A percentile compares a stretch with the other conserved stretches of the same genome.
Evolutionary conservation across 257 asterid genomes (phyloP).

Genomic region (Vinca minor): DNA sequence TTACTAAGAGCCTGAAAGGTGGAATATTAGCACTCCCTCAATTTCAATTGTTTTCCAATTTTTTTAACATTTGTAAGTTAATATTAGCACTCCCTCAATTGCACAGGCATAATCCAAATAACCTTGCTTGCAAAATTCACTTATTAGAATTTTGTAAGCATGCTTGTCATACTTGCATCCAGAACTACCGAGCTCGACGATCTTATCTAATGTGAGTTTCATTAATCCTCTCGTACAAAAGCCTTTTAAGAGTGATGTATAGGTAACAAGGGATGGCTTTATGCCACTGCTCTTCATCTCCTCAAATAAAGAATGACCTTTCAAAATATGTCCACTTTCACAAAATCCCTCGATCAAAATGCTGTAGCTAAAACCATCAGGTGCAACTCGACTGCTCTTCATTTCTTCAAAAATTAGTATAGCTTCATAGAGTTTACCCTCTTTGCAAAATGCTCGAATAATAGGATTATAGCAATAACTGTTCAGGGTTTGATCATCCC

Average conservation of each 20-base stretch:
- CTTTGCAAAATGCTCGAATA: slow-evolving; percentile 37
- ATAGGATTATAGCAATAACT: slow-evolving; percentile 49
- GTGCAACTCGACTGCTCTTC: slow-evolving; percentile 34
- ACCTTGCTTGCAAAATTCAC: slow-evolving; percentile 43
- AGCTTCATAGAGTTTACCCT: slow-evolving; percentile 36
- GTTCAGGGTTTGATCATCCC: slow-evolving; percentile 30
- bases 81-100: too few species aligned
- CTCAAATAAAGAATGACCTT: slow-evolving; percentile 31
- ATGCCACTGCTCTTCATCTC: slow-evolving; percentile 40
- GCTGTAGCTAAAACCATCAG: slow-evolving; percentile 48
- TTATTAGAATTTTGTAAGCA: slow-evolving; percentile 43
- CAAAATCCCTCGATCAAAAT: slow-evolving; percentile 50
- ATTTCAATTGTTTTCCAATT: too few species aligned
- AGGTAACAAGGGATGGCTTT: slow-evolving; percentile 40
- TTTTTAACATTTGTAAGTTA: too few species aligned
- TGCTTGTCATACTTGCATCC: slow-evolving; percentile 40
- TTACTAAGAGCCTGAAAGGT: too few species aligned
- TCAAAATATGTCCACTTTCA: slow-evolving; percentile 28
- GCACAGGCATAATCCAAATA: slow-evolving; percentile 37
- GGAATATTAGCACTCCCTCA: too few species aligned
- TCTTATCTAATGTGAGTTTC: slow-evolving; percentile 27
- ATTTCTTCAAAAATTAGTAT: slow-evolving; percentile 35
- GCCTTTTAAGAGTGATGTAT: slow-evolving; percentile 43
- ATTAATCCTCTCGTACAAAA: slow-evolving; percentile 28
- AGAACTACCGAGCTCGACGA: slow-evolving; percentile 28